Evolutionary conservation across 345 rosid genomes (phyloP), one percentile per base, ranked within the genome.

Genomic region (Lumnitzera racemosa): DNA sequence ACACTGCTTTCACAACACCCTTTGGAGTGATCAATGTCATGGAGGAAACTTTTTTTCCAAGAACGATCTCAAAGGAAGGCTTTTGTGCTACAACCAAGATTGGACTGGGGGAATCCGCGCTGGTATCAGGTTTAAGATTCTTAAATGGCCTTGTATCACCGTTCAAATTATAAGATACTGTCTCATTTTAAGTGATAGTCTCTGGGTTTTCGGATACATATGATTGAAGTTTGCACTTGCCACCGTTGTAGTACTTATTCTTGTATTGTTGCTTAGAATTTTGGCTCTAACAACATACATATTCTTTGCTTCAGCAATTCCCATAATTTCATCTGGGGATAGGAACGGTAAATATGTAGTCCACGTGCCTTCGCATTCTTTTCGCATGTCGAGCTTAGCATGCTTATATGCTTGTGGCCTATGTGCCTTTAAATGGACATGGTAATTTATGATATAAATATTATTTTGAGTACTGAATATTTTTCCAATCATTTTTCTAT

Each of bases 1-100:
- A 20, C 20, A 20, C 20, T 20, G 20, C 17, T 31, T 16, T 27
- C 15, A 15, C 50, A 62, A 53, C 49, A 46, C 59, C 56, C 62
- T 53, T 55, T 53, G 69, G 79, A 67, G 61, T 66, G 43, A 36
- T 36, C 43, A 36, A 36, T 63, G 41, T 66, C 67, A 86, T 83
- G 94, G 90, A 86, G 68, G 90, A 86, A 68, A 86, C 89, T 57
- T 86, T 86, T 71, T 88, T 83, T 71, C 94, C 63, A 86, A 78
- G 73, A 83, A 83, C 67, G 89, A 86, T 72, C 76, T 86, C 27
- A 81, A 72, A 65, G 84, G 75, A 73, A 78, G 89, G 70, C 76
- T 86, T 67, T 56, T 67, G 70, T 86, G 94, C 77, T 86, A 86
- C 80, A 86, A 81, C 73, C 87, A 83, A 73, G 94, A 86, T 51